Conservation (phyloP, 331 rosid genomes). For the Saraca asoca region DNA sequence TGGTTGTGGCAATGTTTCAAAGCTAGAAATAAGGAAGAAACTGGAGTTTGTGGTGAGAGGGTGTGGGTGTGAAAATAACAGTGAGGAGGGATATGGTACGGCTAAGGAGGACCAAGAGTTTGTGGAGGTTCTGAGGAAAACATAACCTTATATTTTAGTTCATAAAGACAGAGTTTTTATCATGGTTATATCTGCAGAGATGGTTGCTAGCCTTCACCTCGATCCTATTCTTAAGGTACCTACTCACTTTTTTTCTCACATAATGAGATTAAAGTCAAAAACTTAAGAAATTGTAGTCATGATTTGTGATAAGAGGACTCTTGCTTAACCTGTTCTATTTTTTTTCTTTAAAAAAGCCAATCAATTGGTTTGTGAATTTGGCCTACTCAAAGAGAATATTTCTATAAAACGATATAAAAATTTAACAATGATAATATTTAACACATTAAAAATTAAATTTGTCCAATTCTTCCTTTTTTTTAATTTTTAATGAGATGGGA, state of each 20-base stretch:
- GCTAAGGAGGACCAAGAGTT: slow-evolving; percentile 45
- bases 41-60: slow-evolving; percentile 31
- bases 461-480: no score
- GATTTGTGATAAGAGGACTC: no score
- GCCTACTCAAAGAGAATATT: no score
- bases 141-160: slow-evolving; percentile 55
- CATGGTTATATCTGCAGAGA: slow-evolving; percentile 49
- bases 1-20: not conserved
- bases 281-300: no score
- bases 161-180: slow-evolving; percentile 50
- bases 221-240: slow-evolving; percentile 59
- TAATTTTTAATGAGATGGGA: no score
- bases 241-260: slow-evolving; percentile 1
- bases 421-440: no score
- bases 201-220: slow-evolving; percentile 48
- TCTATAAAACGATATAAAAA: no score
- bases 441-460: no score
- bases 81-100: slow-evolving; percentile 8
- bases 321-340: no score
- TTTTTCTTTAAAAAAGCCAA: no score
- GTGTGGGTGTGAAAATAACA: slow-evolving; percentile 2
- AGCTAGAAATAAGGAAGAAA: slow-evolving; percentile 24
- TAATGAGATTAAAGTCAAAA: not conserved
- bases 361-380: no score
- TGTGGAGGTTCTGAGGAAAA: slow-evolving; percentile 54